phyloP scores from a whole-genome alignment of 2,329 filamentous ascomycete genomes.

The Aspergillus aculeatinus region DNA sequence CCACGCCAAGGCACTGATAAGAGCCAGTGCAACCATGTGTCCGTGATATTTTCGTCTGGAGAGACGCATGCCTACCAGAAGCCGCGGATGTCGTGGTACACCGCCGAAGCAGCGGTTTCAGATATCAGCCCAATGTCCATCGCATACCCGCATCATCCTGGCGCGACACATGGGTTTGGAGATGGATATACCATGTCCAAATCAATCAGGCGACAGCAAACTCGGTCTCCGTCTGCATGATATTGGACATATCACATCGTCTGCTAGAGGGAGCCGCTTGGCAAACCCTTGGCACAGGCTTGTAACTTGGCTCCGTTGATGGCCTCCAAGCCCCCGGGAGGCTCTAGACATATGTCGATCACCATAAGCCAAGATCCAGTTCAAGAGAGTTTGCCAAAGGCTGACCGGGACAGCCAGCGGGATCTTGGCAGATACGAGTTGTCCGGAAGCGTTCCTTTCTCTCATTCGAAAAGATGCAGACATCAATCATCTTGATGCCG shows the following conservation, averaged over 20 bases:
- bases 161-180: background rate
- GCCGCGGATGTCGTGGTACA: constrained; percentile 14
- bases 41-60: background rate
- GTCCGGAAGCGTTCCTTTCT: background rate
- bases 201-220: constrained; percentile 9
- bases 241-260: constrained; percentile 16
- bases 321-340: constrained; percentile 2
- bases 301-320: constrained; percentile 6
- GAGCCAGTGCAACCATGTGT: background rate
- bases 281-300: constrained; percentile 10
- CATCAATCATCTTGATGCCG: background rate
- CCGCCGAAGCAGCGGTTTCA: constrained; percentile 12
- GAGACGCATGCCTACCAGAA: constrained; percentile 6
- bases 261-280: constrained; percentile 10
- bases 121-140: constrained; percentile 2
- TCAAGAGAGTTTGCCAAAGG: background rate
- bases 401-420: background rate
- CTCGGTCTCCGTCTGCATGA: background rate
- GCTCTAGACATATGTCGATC: constrained; percentile 11
- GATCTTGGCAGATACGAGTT: constrained; percentile 2
- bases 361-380: constrained; percentile 8
- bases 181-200: background rate
- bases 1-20: constrained; percentile 9
- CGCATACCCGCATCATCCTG: background rate
- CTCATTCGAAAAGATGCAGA: background rate